Evolutionary conservation across 2,329 filamentous ascomycete genomes (phyloP), one percentile per base, ranked within the genome.

Genomic region (Penicillium occitanis): DNA sequence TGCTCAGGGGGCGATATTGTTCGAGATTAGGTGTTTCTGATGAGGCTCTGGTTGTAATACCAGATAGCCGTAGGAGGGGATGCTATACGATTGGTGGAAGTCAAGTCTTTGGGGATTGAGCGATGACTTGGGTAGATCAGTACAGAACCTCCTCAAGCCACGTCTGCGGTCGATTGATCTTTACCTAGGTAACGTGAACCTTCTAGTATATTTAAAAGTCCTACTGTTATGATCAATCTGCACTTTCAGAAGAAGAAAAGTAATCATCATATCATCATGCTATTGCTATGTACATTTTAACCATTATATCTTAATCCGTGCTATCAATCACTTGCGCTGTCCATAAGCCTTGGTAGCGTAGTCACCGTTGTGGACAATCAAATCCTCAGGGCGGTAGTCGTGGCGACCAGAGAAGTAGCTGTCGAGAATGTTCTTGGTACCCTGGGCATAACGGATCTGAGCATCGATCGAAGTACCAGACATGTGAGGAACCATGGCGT

Each of bases 401-500:
- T 91, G 82, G 77, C 88, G 89, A 73, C 93, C 93, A 71, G 85
- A 87, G 79, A 97, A 91, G 87, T 98, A 99, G 81, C 90, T 93
- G 71, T 94, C 86, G 68, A 99, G 85, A 77, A 99, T 98, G 71
- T 85, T 81, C 90, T 97, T 97, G 80, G 88, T 91, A 74, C 93
- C 93, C 70, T 89, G 85, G 74, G 93, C 92, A 78, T 97, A 97
- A 71, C 93, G 88, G 83, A 92, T 90, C 86, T 99, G 95, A 67
- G 95, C 95, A 78, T 99, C 95, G 77, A 99, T 90, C n/a, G 93
- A 97, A 67, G 94, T 98, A 78, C 95, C 95, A 13, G 93, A 97
- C 92, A 98, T 97, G 88, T 98, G 95, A 66, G 95, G 92, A 68
- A 97, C 93, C 91, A 95, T 99, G 83, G 93, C 95, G 83, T 98